These are phyloP conservation scores for Sphaerulina musiva DNA, from an alignment of 2,329 filamentous ascomycete species.

Conservation along the genomic window DNA sequence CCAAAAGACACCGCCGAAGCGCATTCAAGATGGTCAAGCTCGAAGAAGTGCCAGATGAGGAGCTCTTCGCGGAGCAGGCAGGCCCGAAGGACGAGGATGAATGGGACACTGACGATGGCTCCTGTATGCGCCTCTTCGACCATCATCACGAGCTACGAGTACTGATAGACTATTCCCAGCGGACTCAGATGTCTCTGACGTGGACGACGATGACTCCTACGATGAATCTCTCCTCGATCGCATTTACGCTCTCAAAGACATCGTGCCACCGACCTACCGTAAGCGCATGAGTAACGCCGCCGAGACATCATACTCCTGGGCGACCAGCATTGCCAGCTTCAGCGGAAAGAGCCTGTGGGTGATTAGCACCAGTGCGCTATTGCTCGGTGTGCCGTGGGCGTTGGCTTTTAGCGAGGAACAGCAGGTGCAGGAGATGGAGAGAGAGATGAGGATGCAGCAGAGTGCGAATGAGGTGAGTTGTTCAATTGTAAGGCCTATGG, in stretches of 20 bases:
- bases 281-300: constrained; percentile 37
- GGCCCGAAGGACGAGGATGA: constrained; percentile 66
- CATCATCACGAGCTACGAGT: neutral
- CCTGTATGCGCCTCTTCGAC: constrained; percentile 42
- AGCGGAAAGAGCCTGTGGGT: constrained; percentile 87
- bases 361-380: constrained; percentile 77
- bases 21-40: constrained; percentile 78
- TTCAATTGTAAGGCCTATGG: neutral
- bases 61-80: constrained; percentile 68
- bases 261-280: constrained; percentile 41
- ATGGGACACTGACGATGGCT: constrained; percentile 82
- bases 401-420: constrained; percentile 93
- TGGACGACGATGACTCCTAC: constrained; percentile 59
- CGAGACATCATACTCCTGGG: constrained; percentile 49
- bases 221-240: constrained; percentile 41
- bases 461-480: constrained; percentile 67
- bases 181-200: constrained; percentile 69
- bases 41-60: constrained; percentile 93
- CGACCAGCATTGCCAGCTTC: constrained; percentile 59
- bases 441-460: constrained; percentile 94
- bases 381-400: constrained; percentile 89
- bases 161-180: constrained; percentile 12
- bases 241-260: constrained; percentile 41
- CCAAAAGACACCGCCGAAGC: neutral
- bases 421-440: constrained; percentile 94